Percentiles rank a stretch among this genome's conserved stretches.
These are phyloP conservation scores for Euphorbia tirucalli DNA, from an alignment of 345 rosid species.

Conservation along the genomic window DNA sequence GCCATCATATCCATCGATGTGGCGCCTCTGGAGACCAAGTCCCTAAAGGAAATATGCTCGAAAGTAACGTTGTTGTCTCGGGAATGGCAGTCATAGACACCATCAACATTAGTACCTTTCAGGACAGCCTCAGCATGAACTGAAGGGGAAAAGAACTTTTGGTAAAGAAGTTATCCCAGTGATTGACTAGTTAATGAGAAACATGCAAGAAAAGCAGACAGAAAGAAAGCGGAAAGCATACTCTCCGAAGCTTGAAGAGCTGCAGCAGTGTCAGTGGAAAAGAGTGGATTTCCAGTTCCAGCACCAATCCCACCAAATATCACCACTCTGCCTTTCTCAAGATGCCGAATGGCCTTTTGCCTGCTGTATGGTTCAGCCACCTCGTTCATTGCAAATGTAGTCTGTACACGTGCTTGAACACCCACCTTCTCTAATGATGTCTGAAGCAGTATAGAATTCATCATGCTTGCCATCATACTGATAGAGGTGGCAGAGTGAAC, in stretches of 20 bases:
- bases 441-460: constrained; percentile 82
- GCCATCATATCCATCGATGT: constrained; percentile 80
- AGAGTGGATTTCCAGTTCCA: constrained; percentile 80
- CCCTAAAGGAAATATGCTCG: constrained; percentile 71
- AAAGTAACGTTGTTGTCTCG: constrained; percentile 59
- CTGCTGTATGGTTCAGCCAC: constrained; percentile 80
- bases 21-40: constrained; percentile 61
- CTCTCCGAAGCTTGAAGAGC: constrained; percentile 88
- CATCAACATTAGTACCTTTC: constrained; percentile 79
- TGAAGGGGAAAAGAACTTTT: constrained; percentile 25
- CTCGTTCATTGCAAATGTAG: constrained; percentile 64
- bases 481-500: not conserved
- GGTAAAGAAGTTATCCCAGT: not conserved
- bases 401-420: constrained; percentile 72
- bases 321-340: constrained; percentile 91
- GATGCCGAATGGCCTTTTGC: constrained; percentile 75
- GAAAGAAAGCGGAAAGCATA: constrained; percentile 25
- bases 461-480: constrained; percentile 78
- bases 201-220: not conserved
- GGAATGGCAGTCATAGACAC: constrained; percentile 62
- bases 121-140: constrained; percentile 82
- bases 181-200: not conserved
- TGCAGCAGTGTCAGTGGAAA: constrained; percentile 87
- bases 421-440: constrained; percentile 80
- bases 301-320: constrained; percentile 92